Evolutionary conservation across 495 filamentous ascomycete genomes (phyloP), one percentile per base, ranked within the genome.

Genomic region (Cercophora newfieldiana): DNA sequence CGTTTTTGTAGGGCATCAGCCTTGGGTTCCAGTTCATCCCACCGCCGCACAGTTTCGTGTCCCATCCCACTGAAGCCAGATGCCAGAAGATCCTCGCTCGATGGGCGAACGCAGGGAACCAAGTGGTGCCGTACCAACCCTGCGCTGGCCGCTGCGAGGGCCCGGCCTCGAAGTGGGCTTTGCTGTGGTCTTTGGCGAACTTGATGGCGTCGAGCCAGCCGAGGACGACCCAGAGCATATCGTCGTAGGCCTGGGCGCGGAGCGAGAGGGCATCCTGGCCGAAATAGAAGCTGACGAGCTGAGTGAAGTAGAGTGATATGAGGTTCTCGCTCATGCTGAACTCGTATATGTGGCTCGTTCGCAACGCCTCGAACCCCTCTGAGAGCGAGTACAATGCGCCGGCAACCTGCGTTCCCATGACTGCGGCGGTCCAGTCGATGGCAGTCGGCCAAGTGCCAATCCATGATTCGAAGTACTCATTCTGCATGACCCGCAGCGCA

Each of bases 181-280:
- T 61, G 61, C 66, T 76, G 69, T 93, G 89, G 37, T 83, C 69
- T 33, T 88, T 74, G 53, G 93, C 85, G 72, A 95, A 91, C 69
- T 92, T 88, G 70, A 92, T 87, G 55, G 84, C 85, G 73, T 96
- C 91, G 65, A 97, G 82, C 94, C 94, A 98, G 61, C 89, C 91
- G 51, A 98, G 81, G 1, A 97, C 94, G 12, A 98, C 93, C 95
- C 95, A 99, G 22, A 97, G 85, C 83, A 97, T 97, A 74, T 99
- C 95, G 74, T 99, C 95, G 72, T 89, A 97, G 1, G 94, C 95
- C 63, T 98, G 86, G 37, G 84, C 86, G 21, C 92, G 85, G 29
- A 98, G 80, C 21, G 84, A 79, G 66, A 94, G 89, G 14, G 86
- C 84, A 74, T 97, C 88, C 72, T 97, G 92, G 26, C 90, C 94